These are phyloP conservation scores for Umbelopsis vinacea DNA, from an alignment of 192 early-diverging fungal species.

Conservation along the genomic window DNA sequence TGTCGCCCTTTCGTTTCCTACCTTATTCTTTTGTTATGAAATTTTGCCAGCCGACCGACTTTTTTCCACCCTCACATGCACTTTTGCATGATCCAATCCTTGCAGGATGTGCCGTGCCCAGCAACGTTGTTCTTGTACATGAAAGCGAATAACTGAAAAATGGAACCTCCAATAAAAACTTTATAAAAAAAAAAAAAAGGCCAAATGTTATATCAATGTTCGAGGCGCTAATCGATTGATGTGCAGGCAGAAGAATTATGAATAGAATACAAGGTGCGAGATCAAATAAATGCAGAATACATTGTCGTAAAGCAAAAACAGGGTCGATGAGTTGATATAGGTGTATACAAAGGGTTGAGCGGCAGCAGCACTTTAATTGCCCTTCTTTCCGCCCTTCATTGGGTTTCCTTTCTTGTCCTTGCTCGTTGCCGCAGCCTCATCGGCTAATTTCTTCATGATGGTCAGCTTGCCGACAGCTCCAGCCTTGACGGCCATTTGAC, in stretches of 20 bases:
- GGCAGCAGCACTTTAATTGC: not conserved
- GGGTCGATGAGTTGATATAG: not conserved
- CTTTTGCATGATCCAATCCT: not conserved
- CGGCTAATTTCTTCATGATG: constrained; percentile 75
- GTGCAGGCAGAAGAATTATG: not conserved
- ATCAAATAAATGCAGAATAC: not conserved
- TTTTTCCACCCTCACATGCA: not conserved
- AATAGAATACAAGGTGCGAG: no score
- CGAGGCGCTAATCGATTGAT: not conserved
- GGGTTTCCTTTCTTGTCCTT: constrained; percentile 55
- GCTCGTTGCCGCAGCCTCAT: constrained; percentile 52
- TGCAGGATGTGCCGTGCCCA: not conserved
- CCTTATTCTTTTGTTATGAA: not conserved
- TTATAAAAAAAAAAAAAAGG: not conserved
- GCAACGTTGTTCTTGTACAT: constrained; percentile 8
- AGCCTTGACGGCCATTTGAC: constrained; percentile 72
- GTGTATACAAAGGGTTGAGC: not conserved
- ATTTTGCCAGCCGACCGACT: not conserved
- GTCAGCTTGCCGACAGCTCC: constrained; percentile 78
- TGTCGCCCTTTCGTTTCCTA: constrained; percentile 3
- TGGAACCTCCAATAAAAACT: not conserved
- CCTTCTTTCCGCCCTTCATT: constrained; percentile 14
- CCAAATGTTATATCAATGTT: not conserved
- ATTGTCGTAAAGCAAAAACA: not conserved
- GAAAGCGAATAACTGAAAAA: constrained; percentile 6